Base-by-base conservation (phyloP, 306 rosid genomes). In the Vigna radiata region DNA sequence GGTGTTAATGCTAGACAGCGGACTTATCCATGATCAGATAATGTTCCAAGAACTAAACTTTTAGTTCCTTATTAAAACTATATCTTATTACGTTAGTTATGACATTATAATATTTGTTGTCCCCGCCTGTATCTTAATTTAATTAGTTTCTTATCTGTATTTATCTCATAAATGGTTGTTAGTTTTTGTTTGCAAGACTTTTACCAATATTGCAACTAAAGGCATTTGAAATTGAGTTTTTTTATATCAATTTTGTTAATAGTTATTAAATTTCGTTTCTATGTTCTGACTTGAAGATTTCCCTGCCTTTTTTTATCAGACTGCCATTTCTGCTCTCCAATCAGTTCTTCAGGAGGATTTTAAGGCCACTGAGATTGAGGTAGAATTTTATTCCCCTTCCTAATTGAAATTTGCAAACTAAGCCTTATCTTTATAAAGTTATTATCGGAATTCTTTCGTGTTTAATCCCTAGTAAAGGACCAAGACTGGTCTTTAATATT, bases 341-440 rank as follows among this genome's bases (percentile, higher is more conserved):
- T 95, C 98, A 44, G 99, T 95, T 83, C 97, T 95, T 67, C 99
- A 96, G 82, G 98, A 96, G 88, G 99, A 96, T 82, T 96, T 96
- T 31, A 96, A 92, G 88, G 96, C 99, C 82, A 92, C 87, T 16
- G 99, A 96, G 85, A 93, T 96, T 56, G 99, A 96, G 99, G 99
- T 96, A 90, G 36, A 58, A 18, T 37, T 59, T 68, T 1, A 7
- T 23, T 27, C 43, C 17, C 54, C 73, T 15, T 70, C 63, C 67
- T 47, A 16, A 75, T 59, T 50, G 31, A 77, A 76, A 41, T 76
- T 56, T 14, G 29, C 36, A 55, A 36, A 47, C 19, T 61, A 27
- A 49, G 9, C 8, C 70, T 1, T n/a, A 5, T 27, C 31, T 37
- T 31, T 5, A 36, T 7, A 14, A 29, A 23, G 6, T 41, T 19